phyloP scores from a whole-genome alignment of 23 red algal species.

The Gracilaria vermiculophylla region DNA sequence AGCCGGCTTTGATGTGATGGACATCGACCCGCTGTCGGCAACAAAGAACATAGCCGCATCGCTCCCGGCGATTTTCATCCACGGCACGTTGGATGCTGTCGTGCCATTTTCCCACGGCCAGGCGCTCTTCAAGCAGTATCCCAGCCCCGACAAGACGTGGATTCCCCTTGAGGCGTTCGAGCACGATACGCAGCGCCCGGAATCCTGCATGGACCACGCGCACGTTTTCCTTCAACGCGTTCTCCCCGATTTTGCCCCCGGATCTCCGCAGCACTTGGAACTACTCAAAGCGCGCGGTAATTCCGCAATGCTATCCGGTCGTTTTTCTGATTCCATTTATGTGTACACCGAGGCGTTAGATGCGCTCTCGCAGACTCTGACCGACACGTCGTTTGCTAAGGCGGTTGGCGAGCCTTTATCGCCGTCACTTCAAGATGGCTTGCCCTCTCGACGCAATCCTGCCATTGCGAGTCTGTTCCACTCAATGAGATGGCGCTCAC shows the following conservation, averaged over 20 bases:
- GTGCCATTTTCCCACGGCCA: conserved; percentile 61
- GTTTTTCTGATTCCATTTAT: conserved; percentile 45
- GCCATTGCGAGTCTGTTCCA: conserved; percentile 8
- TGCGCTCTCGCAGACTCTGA: conserved; percentile 39
- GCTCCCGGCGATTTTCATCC: conserved; percentile 67
- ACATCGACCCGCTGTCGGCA: conserved; percentile 70
- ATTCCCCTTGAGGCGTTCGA: conserved; percentile 49
- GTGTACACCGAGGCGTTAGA: conserved; percentile 56
- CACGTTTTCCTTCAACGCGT: conserved; percentile 61
- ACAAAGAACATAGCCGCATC: conserved; percentile 16
- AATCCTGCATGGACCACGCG: conserved; percentile 43
- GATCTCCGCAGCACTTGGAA: conserved; percentile 35
- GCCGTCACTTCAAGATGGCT: background rate
- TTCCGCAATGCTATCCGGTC: conserved; percentile 44
- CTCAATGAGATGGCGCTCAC: conserved; percentile 45
- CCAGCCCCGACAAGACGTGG: conserved; percentile 38
- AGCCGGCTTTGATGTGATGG: conserved; percentile 73
- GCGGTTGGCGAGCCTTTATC: background rate
- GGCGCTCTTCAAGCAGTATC: conserved; percentile 39
- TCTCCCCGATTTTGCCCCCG: background rate
- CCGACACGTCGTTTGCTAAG: conserved; percentile 1
- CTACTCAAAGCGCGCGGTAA: conserved; percentile 64
- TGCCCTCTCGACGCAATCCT: conserved; percentile 35
- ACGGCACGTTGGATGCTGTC: conserved; percentile 71
- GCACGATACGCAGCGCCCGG: conserved; percentile 65